Conservation (phyloP, 441 rosid genomes). For the Biscutella auriculata region DNA sequence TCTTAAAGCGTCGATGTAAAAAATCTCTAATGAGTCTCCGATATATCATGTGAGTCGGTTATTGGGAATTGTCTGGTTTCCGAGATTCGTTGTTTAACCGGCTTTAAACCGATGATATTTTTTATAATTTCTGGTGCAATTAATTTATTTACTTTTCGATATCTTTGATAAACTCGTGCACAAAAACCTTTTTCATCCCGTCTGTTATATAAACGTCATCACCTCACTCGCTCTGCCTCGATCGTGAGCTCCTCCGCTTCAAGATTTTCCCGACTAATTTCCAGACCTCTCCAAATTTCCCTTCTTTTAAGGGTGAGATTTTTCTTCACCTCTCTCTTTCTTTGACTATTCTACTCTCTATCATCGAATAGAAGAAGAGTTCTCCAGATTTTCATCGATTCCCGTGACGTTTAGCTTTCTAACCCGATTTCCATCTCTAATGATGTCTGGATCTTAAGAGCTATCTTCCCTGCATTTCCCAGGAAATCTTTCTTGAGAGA, state of each 20-base stretch:
- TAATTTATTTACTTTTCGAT: background rate
- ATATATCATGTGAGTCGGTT: slow-evolving; percentile 16
- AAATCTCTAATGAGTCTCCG: slow-evolving; percentile 3
- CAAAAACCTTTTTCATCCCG: background rate
- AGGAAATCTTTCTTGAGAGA: too few relatives aligned
- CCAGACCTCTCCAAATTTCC: background rate
- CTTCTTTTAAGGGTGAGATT: background rate
- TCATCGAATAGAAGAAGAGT: background rate
- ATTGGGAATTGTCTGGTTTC: background rate
- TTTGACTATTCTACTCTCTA: background rate
- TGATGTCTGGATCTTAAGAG: background rate
- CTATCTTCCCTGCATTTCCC: too few relatives aligned
- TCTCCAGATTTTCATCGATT: background rate
- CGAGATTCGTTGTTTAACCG: background rate
- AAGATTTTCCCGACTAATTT: slow-evolving; percentile 18
- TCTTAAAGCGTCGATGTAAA: slow-evolving; percentile 5
- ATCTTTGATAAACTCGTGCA: slow-evolving; percentile 13
- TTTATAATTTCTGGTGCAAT: background rate
- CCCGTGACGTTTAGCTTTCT: background rate
- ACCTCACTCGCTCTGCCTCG: slow-evolving; percentile 6
- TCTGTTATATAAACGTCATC: slow-evolving; percentile 8
- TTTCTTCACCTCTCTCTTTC: background rate
- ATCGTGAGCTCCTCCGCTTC: slow-evolving; percentile 9
- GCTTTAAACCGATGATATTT: slow-evolving; percentile 11
- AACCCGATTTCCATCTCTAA: background rate